These are phyloP conservation scores for Botrytis galanthina DNA, from an alignment of 2,329 filamentous ascomycete genomes.

Conservation along the genomic window DNA sequence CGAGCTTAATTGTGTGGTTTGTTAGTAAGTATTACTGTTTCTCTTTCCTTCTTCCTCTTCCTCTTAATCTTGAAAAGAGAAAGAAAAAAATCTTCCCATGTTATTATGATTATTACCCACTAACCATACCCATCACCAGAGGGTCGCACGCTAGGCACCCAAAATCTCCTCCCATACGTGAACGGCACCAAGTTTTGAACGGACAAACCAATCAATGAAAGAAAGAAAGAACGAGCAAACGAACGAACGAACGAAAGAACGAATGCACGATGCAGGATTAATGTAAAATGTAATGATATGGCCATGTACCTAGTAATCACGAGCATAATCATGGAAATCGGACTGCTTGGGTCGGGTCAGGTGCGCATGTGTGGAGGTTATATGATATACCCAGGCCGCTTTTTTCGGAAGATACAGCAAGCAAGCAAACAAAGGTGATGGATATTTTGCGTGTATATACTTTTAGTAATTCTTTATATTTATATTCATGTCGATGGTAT, in stretches of 20 bases:
- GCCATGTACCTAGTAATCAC: not conserved
- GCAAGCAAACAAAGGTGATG: not conserved
- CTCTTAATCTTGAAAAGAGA: too few relatives aligned
- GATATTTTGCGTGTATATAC: not conserved
- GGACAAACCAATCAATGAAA: not conserved
- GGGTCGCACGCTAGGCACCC: conserved; percentile 11
- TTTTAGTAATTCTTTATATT: not conserved
- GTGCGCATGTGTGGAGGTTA: not conserved
- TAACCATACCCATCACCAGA: not conserved
- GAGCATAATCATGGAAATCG: not conserved
- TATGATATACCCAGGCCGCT: not conserved
- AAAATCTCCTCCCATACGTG: conserved; percentile 3
- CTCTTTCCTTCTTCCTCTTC: not conserved
- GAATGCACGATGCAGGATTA: not conserved
- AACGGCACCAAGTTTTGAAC: conserved; percentile 14
- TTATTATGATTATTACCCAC: rapidly evolving
- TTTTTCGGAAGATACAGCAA: not conserved
- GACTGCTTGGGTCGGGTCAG: not conserved
- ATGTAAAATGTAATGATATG: not conserved
- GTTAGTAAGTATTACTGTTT: conserved; percentile 27
- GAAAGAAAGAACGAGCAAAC: not conserved
- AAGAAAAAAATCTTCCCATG: not conserved
- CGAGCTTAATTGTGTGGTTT: conserved; percentile 32
- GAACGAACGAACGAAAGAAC: not conserved
- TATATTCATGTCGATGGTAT: not conserved